Conservation (phyloP, 2,329 filamentous ascomycete genomes). For the Apiospora marii region DNA sequence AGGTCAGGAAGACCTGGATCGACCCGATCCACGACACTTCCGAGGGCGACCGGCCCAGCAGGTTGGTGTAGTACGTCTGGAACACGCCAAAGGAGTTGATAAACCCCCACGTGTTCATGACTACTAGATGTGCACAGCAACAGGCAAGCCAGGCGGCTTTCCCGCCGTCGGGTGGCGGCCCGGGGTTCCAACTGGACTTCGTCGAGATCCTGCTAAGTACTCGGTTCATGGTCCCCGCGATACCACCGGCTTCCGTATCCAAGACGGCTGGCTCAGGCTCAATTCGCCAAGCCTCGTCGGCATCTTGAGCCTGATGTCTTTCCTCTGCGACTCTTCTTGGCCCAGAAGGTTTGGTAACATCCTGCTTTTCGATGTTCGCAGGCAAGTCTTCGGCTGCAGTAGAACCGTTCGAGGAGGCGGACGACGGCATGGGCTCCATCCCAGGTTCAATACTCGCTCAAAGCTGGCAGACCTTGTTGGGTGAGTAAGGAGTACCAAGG, state of each 20-base stretch:
- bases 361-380: not conserved
- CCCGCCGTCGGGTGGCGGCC: constrained; percentile 61
- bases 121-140: constrained; percentile 40
- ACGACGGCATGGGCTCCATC: constrained; percentile 11
- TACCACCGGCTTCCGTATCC: constrained; percentile 34
- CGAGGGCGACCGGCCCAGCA: constrained; percentile 42
- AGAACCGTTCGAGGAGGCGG: not conserved
- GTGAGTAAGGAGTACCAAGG: not conserved
- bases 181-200: constrained; percentile 49
- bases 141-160: constrained; percentile 55
- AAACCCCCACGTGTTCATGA: constrained; percentile 58
- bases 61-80: constrained; percentile 60
- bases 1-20: constrained; percentile 59
- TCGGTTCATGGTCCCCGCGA: constrained; percentile 43
- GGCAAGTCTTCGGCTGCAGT: constrained; percentile 13
- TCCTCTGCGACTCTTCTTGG: not conserved
- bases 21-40: constrained; percentile 61
- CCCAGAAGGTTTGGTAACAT: not conserved
- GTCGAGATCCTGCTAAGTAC: constrained; percentile 52
- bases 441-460: not conserved
- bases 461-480: not conserved
- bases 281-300: constrained; percentile 30
- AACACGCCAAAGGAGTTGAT: constrained; percentile 61
- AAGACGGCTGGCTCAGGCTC: constrained; percentile 36
- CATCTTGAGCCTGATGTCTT: not conserved